Percentiles rank a stretch among this genome's conserved stretches.
Evolutionary conservation across 2,329 filamentous ascomycete species (phyloP).

Genomic region (Simplicillium aogashimaense): DNA sequence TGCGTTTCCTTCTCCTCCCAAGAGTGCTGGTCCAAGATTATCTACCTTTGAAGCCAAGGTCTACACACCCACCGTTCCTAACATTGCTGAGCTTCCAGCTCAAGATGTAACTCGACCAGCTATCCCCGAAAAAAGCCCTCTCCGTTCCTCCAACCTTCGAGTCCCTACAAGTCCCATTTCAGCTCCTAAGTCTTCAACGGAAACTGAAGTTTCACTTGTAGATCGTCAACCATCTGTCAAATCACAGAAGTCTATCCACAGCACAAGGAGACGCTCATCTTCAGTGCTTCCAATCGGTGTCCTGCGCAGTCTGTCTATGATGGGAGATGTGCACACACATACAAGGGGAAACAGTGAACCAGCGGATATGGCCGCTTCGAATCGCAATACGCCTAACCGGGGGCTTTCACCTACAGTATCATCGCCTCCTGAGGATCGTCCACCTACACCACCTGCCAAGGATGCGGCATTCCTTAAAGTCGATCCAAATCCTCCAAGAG

Average conservation of each 20-base stretch:
- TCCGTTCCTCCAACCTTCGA: conserved; percentile 2
- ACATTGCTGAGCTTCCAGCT: neutral
- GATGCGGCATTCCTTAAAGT: too few relatives aligned
- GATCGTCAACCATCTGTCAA: too few relatives aligned
- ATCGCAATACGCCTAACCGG: too few relatives aligned
- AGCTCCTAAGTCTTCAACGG: neutral
- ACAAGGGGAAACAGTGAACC: too few relatives aligned
- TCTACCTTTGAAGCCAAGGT: neutral
- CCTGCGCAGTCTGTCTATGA: conserved; percentile 7
- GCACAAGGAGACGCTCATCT: conserved; percentile 35
- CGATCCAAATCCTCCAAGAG: neutral
- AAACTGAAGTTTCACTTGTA: too few relatives aligned
- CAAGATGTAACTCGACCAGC: neutral
- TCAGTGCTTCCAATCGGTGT: conserved; percentile 34
- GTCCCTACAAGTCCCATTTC: too few relatives aligned
- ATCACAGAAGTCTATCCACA: neutral
- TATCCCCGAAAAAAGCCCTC: neutral
- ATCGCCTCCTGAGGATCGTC: too few relatives aligned
- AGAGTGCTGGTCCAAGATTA: conserved; percentile 20
- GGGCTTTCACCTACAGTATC: conserved; percentile 16
- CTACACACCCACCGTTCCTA: neutral
- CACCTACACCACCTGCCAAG: too few relatives aligned
- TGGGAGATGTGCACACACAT: neutral
- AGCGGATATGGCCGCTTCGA: too few relatives aligned
- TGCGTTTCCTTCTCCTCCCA: conserved; percentile 38